Evolutionary conservation across 805 yeast species (phyloP).

Genomic region (Pichia californica): DNA sequence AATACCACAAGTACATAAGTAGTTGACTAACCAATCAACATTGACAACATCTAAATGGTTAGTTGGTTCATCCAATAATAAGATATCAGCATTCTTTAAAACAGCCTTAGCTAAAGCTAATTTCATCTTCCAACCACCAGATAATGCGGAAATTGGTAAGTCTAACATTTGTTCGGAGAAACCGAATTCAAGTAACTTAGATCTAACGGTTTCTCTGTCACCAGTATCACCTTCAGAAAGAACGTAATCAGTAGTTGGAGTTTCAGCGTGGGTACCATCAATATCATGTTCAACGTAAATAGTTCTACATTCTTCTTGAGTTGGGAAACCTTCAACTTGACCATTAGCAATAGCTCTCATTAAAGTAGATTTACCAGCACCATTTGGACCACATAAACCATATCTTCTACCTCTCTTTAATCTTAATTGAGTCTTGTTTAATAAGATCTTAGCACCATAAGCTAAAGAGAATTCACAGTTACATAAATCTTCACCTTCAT

Average conservation of each 20-base stretch:
- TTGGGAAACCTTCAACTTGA: slow-evolving; percentile 99
- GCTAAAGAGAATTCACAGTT: slow-evolving; percentile 99
- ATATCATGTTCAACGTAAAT: slow-evolving; percentile 99
- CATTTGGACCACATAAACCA: slow-evolving; percentile 98
- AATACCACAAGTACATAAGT: slow-evolving; percentile 97
- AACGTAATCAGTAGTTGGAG: slow-evolving; percentile 90
- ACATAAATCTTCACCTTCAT: slow-evolving; percentile 99
- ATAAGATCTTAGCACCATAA: slow-evolving; percentile 99
- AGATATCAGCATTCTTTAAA: slow-evolving; percentile 94
- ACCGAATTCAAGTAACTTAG: slow-evolving; percentile 81
- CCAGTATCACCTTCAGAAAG: slow-evolving; percentile 52
- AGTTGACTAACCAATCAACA: slow-evolving; percentile 99
- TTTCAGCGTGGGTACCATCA: slow-evolving; percentile 96
- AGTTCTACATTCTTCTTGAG: slow-evolving; percentile 98
- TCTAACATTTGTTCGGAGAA: slow-evolving; percentile 90
- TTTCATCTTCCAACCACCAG: slow-evolving; percentile 99
- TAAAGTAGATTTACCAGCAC: slow-evolving; percentile 97
- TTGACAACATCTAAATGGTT: slow-evolving; percentile 99
- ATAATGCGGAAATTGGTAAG: slow-evolving; percentile 92
- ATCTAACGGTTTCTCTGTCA: slow-evolving; percentile 62
- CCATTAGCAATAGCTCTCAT: slow-evolving; percentile 98
- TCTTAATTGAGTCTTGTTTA: slow-evolving; percentile 98
- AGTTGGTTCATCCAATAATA: slow-evolving; percentile 98
- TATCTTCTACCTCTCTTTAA: slow-evolving; percentile 98
- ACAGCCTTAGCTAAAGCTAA: slow-evolving; percentile 99